Evolutionary conservation across 2,329 filamentous ascomycete species (phyloP).

Genomic region (Pseudogymnoascus sp.): DNA sequence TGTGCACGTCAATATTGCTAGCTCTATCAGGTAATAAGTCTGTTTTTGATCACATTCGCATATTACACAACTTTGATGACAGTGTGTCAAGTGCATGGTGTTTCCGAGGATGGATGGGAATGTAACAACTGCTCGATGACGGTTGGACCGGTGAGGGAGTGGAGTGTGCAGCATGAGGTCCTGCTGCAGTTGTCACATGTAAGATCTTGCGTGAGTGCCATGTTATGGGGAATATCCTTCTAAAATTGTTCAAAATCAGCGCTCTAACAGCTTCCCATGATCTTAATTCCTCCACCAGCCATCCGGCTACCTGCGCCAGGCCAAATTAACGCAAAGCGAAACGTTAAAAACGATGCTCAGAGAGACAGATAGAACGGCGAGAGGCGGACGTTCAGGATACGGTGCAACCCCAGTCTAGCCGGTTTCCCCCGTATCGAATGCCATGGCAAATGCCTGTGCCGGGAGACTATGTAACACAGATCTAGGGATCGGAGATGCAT

Average conservation of each 20-base stretch:
- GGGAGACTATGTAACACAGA: neutral
- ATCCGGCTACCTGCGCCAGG: neutral
- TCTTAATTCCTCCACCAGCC: neutral
- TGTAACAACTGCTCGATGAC: neutral
- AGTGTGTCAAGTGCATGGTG: slow-evolving; percentile 2
- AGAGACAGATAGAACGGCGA: neutral
- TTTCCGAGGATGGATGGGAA: neutral
- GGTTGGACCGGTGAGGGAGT: neutral
- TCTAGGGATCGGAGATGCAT: neutral
- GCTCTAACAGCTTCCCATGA: neutral
- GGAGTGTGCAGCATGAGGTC: neutral
- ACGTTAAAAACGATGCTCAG: neutral
- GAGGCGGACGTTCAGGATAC: neutral
- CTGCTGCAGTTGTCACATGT: neutral
- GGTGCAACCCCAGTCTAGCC: neutral
- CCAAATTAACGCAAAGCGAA: neutral
- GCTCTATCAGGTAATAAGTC: slow-evolving; percentile 3
- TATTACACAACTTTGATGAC: slow-evolving; percentile 1
- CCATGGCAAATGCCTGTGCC: neutral
- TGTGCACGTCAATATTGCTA: neutral
- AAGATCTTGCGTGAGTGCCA: neutral
- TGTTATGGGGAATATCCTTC: neutral
- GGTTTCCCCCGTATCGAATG: neutral
- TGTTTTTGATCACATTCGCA: slow-evolving; percentile 5
- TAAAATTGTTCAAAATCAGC: neutral